Percentiles rank a stretch among this genome's conserved stretches.
Conservation (phyloP, 2,329 filamentous ascomycete genomes). For the Trichoderma arundinaceum region DNA sequence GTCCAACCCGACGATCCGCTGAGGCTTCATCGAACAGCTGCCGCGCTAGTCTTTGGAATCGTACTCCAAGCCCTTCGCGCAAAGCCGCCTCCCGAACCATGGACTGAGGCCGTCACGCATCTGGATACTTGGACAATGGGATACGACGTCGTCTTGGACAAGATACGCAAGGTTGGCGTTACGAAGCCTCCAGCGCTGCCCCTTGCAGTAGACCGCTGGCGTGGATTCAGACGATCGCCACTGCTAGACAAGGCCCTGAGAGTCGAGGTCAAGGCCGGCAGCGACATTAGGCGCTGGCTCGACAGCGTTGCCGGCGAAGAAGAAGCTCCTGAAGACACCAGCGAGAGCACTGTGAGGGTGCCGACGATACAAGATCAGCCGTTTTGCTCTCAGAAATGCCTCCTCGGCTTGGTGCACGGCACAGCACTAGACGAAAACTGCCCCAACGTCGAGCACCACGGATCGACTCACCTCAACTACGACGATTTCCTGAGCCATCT, state of each 20-base stretch:
- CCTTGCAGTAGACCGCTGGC: slow-evolving; percentile 41
- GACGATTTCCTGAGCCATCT: slow-evolving; percentile 1
- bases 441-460: slow-evolving; percentile 11
- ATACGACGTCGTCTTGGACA: slow-evolving; percentile 41
- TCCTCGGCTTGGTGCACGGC: slow-evolving; percentile 37
- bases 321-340: background rate
- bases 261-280: background rate
- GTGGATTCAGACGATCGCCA: slow-evolving; percentile 35
- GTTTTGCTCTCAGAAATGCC: slow-evolving; percentile 41
- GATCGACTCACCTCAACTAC: background rate
- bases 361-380: slow-evolving; percentile 34
- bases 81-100: slow-evolving; percentile 40
- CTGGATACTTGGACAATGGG: slow-evolving; percentile 46
- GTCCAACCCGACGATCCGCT: slow-evolving; percentile 43
- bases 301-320: background rate
- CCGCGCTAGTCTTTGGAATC: slow-evolving; percentile 49
- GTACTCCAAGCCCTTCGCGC: slow-evolving; percentile 43
- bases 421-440: slow-evolving; percentile 36
- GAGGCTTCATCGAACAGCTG: slow-evolving; percentile 46
- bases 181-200: slow-evolving; percentile 35
- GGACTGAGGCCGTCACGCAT: slow-evolving; percentile 40
- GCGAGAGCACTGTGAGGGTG: background rate
- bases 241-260: background rate
- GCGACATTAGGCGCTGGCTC: slow-evolving; percentile 4
- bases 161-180: slow-evolving; percentile 37